phyloP scores from a whole-genome alignment of 176 grass and related monocot genomes.

The Ensete glaucum region DNA sequence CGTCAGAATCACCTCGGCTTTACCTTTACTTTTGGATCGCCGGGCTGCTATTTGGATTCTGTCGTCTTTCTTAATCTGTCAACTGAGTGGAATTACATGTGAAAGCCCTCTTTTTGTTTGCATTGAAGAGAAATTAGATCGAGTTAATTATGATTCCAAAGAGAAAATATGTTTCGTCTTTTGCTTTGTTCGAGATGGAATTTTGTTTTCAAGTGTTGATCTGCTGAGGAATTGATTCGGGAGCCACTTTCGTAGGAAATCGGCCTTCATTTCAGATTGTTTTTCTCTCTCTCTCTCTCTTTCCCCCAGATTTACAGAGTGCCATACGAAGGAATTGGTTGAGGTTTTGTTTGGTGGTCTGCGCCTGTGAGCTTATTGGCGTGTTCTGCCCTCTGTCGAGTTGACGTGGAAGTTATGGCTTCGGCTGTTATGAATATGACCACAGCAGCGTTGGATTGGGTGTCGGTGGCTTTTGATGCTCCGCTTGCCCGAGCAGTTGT shows the following conservation, averaged over 20 bases:
- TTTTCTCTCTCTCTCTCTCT: no score
- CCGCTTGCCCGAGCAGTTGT: constrained; percentile 67
- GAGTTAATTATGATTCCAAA: no score
- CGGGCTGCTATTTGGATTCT: no score
- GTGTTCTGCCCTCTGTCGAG: background rate
- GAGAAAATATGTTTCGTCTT: background rate
- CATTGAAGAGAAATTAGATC: background rate
- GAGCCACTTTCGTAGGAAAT: no score
- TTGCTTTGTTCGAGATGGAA: background rate
- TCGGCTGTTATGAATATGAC: constrained; percentile 60
- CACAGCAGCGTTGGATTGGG: constrained; percentile 36
- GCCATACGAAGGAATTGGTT: background rate
- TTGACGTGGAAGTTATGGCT: constrained; percentile 27
- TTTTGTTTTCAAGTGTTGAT: background rate
- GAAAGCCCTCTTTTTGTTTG: background rate
- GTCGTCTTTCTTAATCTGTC: no score
- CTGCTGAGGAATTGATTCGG: no score
- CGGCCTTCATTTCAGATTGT: no score
- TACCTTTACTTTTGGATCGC: background rate
- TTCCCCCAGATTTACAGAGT: background rate
- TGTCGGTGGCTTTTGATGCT: constrained; percentile 62
- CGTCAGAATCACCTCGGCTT: background rate
- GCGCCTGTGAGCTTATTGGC: no score
- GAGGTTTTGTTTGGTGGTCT: background rate
- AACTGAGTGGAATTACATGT: no score